These are phyloP conservation scores for Myotisia sp. DNA, from an alignment of 2,329 filamentous ascomycete genomes.

Conservation along the genomic window DNA sequence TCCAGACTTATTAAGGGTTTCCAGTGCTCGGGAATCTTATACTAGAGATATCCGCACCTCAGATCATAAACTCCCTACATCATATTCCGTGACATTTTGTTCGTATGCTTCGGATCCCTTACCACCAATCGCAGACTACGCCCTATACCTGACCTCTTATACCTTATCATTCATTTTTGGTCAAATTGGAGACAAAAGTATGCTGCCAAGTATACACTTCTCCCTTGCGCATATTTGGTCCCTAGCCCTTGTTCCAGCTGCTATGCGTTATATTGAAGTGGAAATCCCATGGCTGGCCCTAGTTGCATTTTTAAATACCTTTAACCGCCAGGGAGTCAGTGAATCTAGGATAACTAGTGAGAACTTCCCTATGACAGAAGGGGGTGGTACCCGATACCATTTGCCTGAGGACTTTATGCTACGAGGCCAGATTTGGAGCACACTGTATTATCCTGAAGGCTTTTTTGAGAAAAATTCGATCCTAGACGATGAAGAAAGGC, in stretches of 20 bases:
- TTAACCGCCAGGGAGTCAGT: slow-evolving; percentile 29
- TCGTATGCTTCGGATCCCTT: slow-evolving; percentile 11
- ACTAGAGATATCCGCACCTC: too few species aligned
- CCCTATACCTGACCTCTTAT: slow-evolving; percentile 28
- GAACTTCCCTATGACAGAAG: slow-evolving; percentile 31
- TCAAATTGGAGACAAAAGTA: slow-evolving; percentile 37
- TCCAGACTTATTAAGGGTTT: too few species aligned
- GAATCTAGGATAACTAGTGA: slow-evolving; percentile 24
- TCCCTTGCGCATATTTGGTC: slow-evolving; percentile 40
- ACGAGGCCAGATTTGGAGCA: slow-evolving; percentile 41
- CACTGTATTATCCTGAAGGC: slow-evolving; percentile 32
- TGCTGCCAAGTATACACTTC: slow-evolving; percentile 42
- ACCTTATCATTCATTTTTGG: slow-evolving; percentile 32
- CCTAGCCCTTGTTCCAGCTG: slow-evolving; percentile 23
- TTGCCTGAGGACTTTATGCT: slow-evolving; percentile 47
- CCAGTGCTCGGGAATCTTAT: too few species aligned
- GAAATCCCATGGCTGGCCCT: slow-evolving; percentile 40
- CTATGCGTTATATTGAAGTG: slow-evolving; percentile 27
- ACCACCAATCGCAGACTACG: too few species aligned
- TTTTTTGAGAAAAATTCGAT: slow-evolving; percentile 37
- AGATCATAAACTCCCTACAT: slow-evolving; percentile 10
- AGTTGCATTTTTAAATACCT: slow-evolving; percentile 39
- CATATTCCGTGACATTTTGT: slow-evolving; percentile 11
- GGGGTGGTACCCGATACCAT: slow-evolving; percentile 29
- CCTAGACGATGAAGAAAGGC: slow-evolving; percentile 42